Evolutionary conservation across 116 monocot genomes (phyloP).

Genomic region (Thalassia testudinum): DNA sequence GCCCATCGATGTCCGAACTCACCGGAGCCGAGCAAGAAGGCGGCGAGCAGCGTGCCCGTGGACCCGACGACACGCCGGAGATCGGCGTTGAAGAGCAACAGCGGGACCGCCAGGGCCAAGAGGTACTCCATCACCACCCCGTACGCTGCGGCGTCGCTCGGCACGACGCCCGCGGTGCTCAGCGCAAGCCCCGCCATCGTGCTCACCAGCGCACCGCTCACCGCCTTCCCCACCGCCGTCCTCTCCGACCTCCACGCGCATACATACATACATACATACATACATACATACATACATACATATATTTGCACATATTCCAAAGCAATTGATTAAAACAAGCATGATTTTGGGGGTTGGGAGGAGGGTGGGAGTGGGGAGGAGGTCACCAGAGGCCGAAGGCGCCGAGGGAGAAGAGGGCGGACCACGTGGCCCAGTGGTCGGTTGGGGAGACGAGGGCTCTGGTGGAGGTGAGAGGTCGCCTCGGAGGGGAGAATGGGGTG

Average conservation of each 20-base stretch:
- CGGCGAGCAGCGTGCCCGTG: conserved; percentile 44
- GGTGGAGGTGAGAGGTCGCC: too few relatives aligned
- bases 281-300: too few relatives aligned
- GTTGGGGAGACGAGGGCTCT: conserved; percentile 18
- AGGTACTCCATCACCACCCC: conserved; percentile 42
- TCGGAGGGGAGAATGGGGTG: too few relatives aligned
- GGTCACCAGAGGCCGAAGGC: conserved; percentile 51
- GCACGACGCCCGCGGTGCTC: conserved; percentile 33
- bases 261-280: too few relatives aligned
- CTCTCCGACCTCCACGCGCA: too few relatives aligned
- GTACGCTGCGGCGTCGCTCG: conserved; percentile 34
- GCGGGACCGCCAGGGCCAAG: conserved; percentile 43
- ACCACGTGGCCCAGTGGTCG: conserved; percentile 61
- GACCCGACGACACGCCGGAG: conserved; percentile 37
- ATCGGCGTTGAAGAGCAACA: conserved; percentile 64
- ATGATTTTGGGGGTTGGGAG: too few relatives aligned
- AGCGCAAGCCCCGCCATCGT: conserved; percentile 45
- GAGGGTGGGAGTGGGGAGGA: neutral
- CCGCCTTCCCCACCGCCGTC: conserved; percentile 17
- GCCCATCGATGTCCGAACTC: too few relatives aligned
- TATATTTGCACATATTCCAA: too few relatives aligned
- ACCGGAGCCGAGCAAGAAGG: conserved; percentile 67
- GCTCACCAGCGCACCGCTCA: conserved; percentile 65
- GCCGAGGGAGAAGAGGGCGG: conserved; percentile 42
- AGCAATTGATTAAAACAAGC: too few relatives aligned